phyloP scores from a whole-genome alignment of 371 early-diverging fungal species.

The Mortierella sp. region DNA sequence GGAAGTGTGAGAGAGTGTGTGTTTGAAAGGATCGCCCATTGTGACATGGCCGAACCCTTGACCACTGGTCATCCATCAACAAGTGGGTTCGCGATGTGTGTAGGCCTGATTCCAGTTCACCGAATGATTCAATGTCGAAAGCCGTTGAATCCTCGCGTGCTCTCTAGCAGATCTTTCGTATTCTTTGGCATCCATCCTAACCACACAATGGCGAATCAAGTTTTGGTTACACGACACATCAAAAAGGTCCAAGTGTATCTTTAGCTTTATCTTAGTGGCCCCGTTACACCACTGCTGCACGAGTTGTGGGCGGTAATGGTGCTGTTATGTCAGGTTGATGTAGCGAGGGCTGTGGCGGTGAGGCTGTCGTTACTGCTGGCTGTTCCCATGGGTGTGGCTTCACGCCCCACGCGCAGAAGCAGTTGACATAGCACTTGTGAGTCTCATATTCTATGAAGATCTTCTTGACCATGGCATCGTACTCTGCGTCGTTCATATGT shows the following conservation, averaged over 20 bases:
- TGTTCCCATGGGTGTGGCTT: slow-evolving; percentile 31
- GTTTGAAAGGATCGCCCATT: too few species aligned
- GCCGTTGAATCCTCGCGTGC: neutral
- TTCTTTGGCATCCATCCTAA: slow-evolving; percentile 15
- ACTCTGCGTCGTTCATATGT: slow-evolving; percentile 37
- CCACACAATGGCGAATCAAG: neutral
- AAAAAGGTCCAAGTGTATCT: too few species aligned
- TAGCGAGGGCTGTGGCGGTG: neutral
- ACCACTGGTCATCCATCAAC: slow-evolving; percentile 15
- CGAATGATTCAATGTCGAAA: neutral
- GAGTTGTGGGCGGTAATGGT: neutral
- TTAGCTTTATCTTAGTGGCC: too few species aligned
- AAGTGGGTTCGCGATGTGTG: slow-evolving; percentile 11
- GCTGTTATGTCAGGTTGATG: neutral
- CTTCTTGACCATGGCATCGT: slow-evolving; percentile 42
- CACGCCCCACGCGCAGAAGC: slow-evolving; percentile 53
- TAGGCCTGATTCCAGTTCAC: slow-evolving; percentile 42
- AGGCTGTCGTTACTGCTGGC: slow-evolving; percentile 5
- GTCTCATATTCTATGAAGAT: slow-evolving; percentile 44
- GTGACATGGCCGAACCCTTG: too few species aligned
- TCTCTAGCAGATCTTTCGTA: neutral
- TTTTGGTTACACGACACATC: neutral
- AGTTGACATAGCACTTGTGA: slow-evolving; percentile 47
- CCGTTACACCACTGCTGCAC: slow-evolving; percentile 20
- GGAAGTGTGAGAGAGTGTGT: too few species aligned